Conservation (phyloP, 805 yeast species). For the Ogataea glucozyma region DNA sequence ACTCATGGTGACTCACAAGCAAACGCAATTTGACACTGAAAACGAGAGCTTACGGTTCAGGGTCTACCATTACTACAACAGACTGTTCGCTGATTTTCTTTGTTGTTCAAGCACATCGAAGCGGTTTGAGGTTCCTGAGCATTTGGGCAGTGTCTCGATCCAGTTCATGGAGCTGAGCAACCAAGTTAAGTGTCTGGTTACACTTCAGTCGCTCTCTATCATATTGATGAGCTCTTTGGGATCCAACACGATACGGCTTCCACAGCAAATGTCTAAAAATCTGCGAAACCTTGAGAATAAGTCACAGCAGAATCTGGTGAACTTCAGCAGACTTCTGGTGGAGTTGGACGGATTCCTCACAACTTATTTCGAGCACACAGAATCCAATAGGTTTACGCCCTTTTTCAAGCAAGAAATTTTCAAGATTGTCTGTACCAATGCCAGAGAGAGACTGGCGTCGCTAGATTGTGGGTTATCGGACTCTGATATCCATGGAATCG, state of each 20-base stretch:
- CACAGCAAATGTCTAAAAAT: neutral
- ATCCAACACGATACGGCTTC: conserved; percentile 8
- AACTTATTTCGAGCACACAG: conserved; percentile 15
- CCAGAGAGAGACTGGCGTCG: conserved; percentile 4
- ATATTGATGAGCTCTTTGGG: conserved; percentile 22
- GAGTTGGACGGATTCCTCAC: conserved; percentile 16
- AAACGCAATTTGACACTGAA: neutral
- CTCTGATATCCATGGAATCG: conserved; percentile 8
- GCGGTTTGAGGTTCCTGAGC: conserved; percentile 23
- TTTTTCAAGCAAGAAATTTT: conserved; percentile 22
- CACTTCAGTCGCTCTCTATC: conserved; percentile 21
- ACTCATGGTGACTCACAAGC: conserved; percentile 16
- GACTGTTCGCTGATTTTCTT: conserved; percentile 18
- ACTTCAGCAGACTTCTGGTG: conserved; percentile 12
- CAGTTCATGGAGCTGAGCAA: conserved; percentile 18
- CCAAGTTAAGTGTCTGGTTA: conserved; percentile 12
- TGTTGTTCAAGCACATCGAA: conserved; percentile 20
- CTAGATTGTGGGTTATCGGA: neutral
- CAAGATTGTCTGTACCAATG: conserved; percentile 15
- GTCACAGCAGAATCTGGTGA: conserved; percentile 13
- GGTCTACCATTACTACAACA: conserved; percentile 21
- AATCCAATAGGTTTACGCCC: conserved; percentile 15
- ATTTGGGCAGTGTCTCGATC: conserved; percentile 18
- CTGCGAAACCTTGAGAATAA: conserved; percentile 2
- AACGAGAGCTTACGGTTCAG: neutral